These are phyloP conservation scores for Eurotiales sp. DNA, from an alignment of 2,329 filamentous ascomycete species.

Conservation along the genomic window DNA sequence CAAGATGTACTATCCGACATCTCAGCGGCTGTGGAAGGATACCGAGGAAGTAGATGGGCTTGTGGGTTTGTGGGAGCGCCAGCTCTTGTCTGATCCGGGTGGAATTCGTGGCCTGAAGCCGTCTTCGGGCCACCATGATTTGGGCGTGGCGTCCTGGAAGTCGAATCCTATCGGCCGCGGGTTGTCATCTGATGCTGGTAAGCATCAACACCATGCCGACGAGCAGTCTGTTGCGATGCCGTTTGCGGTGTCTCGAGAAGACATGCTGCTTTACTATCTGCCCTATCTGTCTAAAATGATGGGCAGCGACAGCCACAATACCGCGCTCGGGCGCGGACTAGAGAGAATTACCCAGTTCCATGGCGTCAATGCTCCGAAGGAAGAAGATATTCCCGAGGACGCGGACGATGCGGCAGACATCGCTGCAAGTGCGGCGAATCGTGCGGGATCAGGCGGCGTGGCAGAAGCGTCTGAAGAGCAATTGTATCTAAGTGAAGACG, in stretches of 20 bases:
- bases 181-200: constrained; percentile 6
- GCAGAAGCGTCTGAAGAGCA: constrained; percentile 56
- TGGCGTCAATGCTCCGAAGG: constrained; percentile 47
- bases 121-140: background rate
- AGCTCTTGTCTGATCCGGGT: constrained; percentile 22
- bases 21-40: constrained; percentile 75
- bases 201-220: background rate
- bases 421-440: background rate
- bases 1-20: constrained; percentile 92
- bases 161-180: constrained; percentile 12
- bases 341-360: constrained; percentile 66
- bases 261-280: constrained; percentile 69
- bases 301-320: constrained; percentile 30
- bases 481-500: constrained; percentile 73
- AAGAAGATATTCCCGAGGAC: constrained; percentile 41
- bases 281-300: constrained; percentile 75
- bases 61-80: constrained; percentile 46
- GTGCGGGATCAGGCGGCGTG: constrained; percentile 3
- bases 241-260: constrained; percentile 33
- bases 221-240: constrained; percentile 15
- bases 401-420: constrained; percentile 27
- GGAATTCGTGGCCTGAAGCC: background rate
- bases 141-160: constrained; percentile 38
- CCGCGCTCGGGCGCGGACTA: constrained; percentile 48
- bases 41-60: constrained; percentile 76